A percentile compares a stretch with the other conserved stretches of the same genome.
Evolutionary conservation across 768 basidiomycete species (phyloP).

Genomic region (Russula emetica): DNA sequence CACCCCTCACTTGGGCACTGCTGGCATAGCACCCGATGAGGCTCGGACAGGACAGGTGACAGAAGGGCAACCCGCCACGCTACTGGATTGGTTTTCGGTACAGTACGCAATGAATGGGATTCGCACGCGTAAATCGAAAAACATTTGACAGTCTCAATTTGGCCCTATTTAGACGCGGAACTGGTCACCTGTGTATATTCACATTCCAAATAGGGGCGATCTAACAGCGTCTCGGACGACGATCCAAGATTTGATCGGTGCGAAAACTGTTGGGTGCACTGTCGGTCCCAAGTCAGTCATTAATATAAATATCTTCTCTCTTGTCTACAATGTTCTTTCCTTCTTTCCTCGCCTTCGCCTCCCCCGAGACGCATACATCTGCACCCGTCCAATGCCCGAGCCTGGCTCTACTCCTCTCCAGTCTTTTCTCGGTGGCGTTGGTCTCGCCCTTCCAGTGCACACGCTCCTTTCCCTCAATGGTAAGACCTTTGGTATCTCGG

Average conservation of each 20-base stretch:
- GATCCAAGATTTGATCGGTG: conserved; percentile 3
- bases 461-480: conserved; percentile 52
- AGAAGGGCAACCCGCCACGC: neutral
- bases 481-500: conserved; percentile 56
- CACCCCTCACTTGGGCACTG: neutral
- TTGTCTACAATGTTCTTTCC: neutral
- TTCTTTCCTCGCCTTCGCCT: neutral
- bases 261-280: neutral
- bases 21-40: neutral
- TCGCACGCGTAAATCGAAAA: conserved; percentile 1
- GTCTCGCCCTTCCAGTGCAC: conserved; percentile 50
- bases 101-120: conserved; percentile 5
- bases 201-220: neutral
- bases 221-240: neutral
- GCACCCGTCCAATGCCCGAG: neutral
- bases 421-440: conserved; percentile 53
- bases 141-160: neutral
- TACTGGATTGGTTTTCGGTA: neutral
- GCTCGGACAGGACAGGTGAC: neutral
- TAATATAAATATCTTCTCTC: neutral
- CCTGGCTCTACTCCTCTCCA: conserved; percentile 38
- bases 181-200: neutral
- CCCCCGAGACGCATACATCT: conserved; percentile 7
- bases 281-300: neutral
- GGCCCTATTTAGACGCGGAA: neutral